These are phyloP conservation scores for Spencermartinsiella europaea DNA, from an alignment of 805 yeast species.

Conservation along the genomic window DNA sequence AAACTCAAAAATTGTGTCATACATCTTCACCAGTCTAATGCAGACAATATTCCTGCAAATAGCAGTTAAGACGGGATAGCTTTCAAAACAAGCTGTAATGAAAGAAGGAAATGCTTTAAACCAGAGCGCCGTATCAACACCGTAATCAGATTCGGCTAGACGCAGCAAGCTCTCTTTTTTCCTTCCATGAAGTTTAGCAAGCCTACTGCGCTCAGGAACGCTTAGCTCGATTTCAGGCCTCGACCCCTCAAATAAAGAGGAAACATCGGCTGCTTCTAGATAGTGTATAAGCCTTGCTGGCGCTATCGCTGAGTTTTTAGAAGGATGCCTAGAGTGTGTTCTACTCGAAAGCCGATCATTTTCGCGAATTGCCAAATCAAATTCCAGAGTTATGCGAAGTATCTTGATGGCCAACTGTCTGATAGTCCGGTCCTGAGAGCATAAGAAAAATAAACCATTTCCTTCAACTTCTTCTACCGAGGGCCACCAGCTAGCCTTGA, in stretches of 20 bases:
- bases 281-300: conserved; percentile 52
- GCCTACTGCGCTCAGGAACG: conserved; percentile 68
- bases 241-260: conserved; percentile 52
- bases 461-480: conserved; percentile 95
- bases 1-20: conserved; percentile 31
- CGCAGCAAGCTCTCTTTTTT: conserved; percentile 65
- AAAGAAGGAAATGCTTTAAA: conserved; percentile 78
- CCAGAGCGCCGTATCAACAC: conserved; percentile 97
- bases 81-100: conserved; percentile 63
- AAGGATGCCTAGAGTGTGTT: conserved; percentile 18
- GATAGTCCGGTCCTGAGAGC: conserved; percentile 76
- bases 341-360: conserved; percentile 9
- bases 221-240: conserved; percentile 45
- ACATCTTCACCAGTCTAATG: conserved; percentile 76
- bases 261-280: conserved; percentile 63
- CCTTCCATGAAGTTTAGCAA: conserved; percentile 53
- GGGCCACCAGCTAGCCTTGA: conserved; percentile 61
- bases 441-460: conserved; percentile 83
- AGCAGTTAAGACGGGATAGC: conserved; percentile 91
- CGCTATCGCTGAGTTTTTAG: conserved; percentile 13
- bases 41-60: conserved; percentile 88
- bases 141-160: conserved; percentile 86
- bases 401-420: conserved; percentile 74
- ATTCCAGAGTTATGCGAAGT: conserved; percentile 71
- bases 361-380: conserved; percentile 74